Conservation (phyloP, 1,284 basidiomycete species). For the Athelia psychrophila region DNA sequence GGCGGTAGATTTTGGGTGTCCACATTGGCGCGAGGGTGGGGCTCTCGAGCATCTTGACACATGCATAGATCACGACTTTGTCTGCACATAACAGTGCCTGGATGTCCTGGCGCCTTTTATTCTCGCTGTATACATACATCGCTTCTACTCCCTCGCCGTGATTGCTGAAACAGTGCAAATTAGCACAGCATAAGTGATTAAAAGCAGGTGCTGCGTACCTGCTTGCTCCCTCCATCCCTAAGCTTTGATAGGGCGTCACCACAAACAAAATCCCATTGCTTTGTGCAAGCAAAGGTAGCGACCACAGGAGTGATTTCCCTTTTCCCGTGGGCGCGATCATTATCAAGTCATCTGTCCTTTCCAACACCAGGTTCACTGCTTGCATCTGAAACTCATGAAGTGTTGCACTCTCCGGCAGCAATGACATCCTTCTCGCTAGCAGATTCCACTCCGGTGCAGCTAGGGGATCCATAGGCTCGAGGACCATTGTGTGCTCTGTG, state of each 20-base stretch:
- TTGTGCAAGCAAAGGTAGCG: constrained; percentile 14
- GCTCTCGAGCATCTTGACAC: background rate
- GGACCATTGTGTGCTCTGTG: no score
- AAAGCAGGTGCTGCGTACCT: constrained; percentile 1
- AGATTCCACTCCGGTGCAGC: background rate
- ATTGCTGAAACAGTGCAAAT: background rate
- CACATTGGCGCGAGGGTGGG: constrained; percentile 7
- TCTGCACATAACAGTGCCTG: background rate
- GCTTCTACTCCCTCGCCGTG: background rate
- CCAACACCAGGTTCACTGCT: background rate
- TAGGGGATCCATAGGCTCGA: background rate
- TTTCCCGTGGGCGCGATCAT: constrained; percentile 16
- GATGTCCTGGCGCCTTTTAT: background rate
- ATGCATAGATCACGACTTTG: background rate
- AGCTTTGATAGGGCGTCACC: constrained; percentile 18
- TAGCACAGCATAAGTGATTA: background rate
- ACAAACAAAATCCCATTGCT: constrained; percentile 14
- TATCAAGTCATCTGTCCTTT: background rate
- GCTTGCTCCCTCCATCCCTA: constrained; percentile 15
- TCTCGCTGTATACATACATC: background rate
- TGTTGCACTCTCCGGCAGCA: background rate
- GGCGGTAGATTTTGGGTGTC: constrained; percentile 10
- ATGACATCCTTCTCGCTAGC: background rate
- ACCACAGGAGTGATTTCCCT: constrained; percentile 16
- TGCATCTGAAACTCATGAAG: background rate